These are phyloP conservation scores for Verbascum thapsus DNA, from an alignment of 257 asterid genomes.

Conservation along the genomic window DNA sequence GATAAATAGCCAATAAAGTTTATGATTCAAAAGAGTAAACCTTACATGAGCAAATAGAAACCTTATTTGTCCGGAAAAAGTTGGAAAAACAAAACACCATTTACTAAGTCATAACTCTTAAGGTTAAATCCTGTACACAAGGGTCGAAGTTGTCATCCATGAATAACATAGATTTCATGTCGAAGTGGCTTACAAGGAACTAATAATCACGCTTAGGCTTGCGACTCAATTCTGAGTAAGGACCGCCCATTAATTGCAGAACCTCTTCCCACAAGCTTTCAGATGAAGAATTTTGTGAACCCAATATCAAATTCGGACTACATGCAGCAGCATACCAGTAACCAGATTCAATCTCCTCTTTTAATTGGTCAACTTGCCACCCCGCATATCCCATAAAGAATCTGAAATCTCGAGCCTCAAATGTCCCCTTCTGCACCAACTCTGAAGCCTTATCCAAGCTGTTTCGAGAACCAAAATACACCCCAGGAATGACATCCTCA, in stretches of 20 bases:
- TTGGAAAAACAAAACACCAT: slow-evolving; percentile 5
- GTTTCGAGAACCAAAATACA: slow-evolving; percentile 82
- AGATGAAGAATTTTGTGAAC: slow-evolving; percentile 50
- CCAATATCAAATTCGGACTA: slow-evolving; percentile 68
- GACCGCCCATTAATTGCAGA: slow-evolving; percentile 95
- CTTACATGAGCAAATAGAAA: slow-evolving; percentile 24
- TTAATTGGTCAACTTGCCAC: slow-evolving; percentile 89
- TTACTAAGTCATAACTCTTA: slow-evolving; percentile 28
- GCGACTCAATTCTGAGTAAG: slow-evolving; percentile 88
- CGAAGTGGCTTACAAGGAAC: slow-evolving; percentile 33
- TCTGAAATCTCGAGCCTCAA: slow-evolving; percentile 74
- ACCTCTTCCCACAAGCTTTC: slow-evolving; percentile 87
- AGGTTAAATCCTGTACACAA: slow-evolving; percentile 40
- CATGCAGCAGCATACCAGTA: slow-evolving; percentile 94
- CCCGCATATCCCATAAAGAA: slow-evolving; percentile 94
- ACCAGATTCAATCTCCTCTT: slow-evolving; percentile 72
- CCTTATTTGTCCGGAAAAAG: slow-evolving; percentile 5
- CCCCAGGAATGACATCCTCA: slow-evolving; percentile 75
- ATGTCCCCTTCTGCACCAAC: slow-evolving; percentile 66
- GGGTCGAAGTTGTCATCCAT: slow-evolving; percentile 13
- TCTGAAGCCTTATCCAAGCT: slow-evolving; percentile 73
- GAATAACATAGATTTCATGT: slow-evolving; percentile 24
- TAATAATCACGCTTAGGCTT: slow-evolving; percentile 88
- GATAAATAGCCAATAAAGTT: slow-evolving; percentile 19
- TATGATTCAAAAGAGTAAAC: slow-evolving; percentile 14